Evolutionary conservation across 352 stramenopile genomes (phyloP).

Genomic region (Phytophthora pluvialis): DNA sequence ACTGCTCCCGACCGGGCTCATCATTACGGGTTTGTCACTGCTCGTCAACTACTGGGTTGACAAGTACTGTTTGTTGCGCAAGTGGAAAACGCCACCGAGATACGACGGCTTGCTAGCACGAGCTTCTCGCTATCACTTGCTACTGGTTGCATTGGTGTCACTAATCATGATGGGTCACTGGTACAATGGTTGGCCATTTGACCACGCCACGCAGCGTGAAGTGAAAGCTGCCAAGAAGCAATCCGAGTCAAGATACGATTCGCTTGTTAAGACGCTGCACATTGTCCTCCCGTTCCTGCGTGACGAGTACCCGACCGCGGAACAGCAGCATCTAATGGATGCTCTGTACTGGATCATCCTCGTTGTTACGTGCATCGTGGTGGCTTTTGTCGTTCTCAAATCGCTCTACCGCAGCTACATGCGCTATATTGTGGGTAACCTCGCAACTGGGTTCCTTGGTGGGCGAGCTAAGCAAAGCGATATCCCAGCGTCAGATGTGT

Average conservation of each 20-base stretch:
- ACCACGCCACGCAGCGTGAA: conserved; percentile 39
- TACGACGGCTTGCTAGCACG: conserved; percentile 70
- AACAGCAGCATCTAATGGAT: conserved; percentile 46
- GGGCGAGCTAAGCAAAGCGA: conserved; percentile 47
- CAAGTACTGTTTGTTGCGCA: conserved; percentile 82
- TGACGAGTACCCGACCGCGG: conserved; percentile 40
- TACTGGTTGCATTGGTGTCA: conserved; percentile 65
- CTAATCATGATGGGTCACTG: conserved; percentile 82
- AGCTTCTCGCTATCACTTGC: conserved; percentile 69
- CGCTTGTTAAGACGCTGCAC: conserved; percentile 44
- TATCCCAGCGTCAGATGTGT: conserved; percentile 52
- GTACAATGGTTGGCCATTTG: conserved; percentile 85
- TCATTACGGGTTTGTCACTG: conserved; percentile 69
- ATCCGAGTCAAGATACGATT: conserved; percentile 37
- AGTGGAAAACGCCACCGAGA: conserved; percentile 71
- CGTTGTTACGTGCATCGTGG: conserved; percentile 35
- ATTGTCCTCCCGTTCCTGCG: conserved; percentile 63
- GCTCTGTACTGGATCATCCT: conserved; percentile 54
- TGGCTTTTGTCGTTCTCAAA: conserved; percentile 45
- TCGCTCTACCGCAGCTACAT: conserved; percentile 45
- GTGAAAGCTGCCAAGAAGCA: conserved; percentile 37
- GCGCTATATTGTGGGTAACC: conserved; percentile 44
- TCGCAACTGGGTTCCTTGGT: conserved; percentile 31
- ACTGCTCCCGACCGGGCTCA: conserved; percentile 61
- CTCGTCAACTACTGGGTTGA: conserved; percentile 86